A percentile compares a stretch with the other conserved stretches of the same genome.
Evolutionary conservation across 805 yeast genomes (phyloP).

Genomic region (Komagataella pastoris): DNA sequence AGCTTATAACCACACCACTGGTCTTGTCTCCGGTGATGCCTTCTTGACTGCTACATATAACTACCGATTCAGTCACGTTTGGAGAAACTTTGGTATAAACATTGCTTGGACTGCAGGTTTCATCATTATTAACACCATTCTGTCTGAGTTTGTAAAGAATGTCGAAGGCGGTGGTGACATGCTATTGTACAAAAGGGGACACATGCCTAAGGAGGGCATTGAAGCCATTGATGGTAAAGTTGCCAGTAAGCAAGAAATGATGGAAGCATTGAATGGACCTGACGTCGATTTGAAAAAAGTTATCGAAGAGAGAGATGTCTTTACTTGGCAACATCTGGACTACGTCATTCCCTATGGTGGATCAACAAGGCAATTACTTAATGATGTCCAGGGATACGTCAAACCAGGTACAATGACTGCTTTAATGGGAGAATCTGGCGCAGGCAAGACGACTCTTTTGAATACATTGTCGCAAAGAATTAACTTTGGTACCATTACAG

Average conservation of each 20-base stretch:
- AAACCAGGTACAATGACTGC: slow-evolving; percentile 47
- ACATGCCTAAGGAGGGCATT: slow-evolving; percentile 14
- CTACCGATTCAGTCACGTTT: slow-evolving; percentile 45
- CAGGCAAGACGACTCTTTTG: slow-evolving; percentile 47
- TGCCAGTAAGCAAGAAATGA: slow-evolving; percentile 14
- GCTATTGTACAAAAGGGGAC: slow-evolving; percentile 30
- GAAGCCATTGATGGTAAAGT: slow-evolving; percentile 28
- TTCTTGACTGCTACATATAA: slow-evolving; percentile 30
- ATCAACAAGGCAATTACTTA: slow-evolving; percentile 24
- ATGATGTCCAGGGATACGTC: slow-evolving; percentile 29
- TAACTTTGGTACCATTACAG: slow-evolving; percentile 38
- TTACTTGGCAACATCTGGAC: slow-evolving; percentile 50
- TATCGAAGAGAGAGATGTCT: slow-evolving; percentile 24
- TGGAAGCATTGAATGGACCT: slow-evolving; percentile 13
- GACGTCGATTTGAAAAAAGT: slow-evolving; percentile 14
- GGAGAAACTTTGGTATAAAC: slow-evolving; percentile 66
- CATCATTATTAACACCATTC: slow-evolving; percentile 15
- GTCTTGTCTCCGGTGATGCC: slow-evolving; percentile 35
- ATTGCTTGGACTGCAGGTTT: slow-evolving; percentile 28
- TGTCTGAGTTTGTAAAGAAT: slow-evolving; percentile 12
- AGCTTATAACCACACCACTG: slow-evolving; percentile 26
- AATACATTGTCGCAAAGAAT: slow-evolving; percentile 39
- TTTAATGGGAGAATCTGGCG: slow-evolving; percentile 54
- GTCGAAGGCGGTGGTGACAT: slow-evolving; percentile 16
- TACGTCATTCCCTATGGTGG: slow-evolving; percentile 41